Evolutionary conservation across 2,329 filamentous ascomycete species (phyloP).

Genomic region (Microdochium bolleyi): DNA sequence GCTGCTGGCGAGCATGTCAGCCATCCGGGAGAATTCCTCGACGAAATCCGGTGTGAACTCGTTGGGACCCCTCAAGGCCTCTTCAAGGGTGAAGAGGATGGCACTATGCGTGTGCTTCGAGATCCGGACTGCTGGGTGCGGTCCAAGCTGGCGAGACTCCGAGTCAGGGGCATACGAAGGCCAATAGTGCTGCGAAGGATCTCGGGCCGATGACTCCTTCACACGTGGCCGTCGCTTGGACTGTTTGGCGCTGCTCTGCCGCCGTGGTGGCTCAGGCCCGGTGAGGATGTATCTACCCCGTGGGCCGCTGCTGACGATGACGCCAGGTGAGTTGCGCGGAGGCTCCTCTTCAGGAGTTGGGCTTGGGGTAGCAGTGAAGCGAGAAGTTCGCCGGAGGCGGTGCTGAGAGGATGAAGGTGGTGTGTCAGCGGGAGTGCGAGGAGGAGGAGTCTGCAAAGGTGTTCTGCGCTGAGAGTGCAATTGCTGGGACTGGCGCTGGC

Average conservation of each 20-base stretch:
- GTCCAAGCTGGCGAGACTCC: constrained; percentile 23
- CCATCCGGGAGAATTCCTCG: constrained; percentile 90
- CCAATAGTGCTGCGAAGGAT: constrained; percentile 18
- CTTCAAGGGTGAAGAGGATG: constrained; percentile 87
- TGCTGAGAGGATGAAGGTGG: constrained; percentile 37
- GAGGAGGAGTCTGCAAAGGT: constrained; percentile 20
- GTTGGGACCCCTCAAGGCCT: constrained; percentile 75
- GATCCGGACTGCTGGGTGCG: constrained; percentile 51
- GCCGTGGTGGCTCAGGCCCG: constrained; percentile 5
- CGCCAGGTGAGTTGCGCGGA: constrained; percentile 1
- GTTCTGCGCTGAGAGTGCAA: constrained; percentile 11
- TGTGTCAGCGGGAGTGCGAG: constrained; percentile 21
- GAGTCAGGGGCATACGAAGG: constrained; percentile 17
- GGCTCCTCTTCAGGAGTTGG: constrained; percentile 22
- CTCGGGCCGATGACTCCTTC: too few relatives aligned
- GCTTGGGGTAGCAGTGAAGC: constrained; percentile 35
- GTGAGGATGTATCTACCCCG: constrained; percentile 26
- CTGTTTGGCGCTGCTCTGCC: background rate
- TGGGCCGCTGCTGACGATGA: constrained; percentile 40
- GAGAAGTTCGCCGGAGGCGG: constrained; percentile 43
- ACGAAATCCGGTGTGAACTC: constrained; percentile 75
- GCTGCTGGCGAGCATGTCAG: constrained; percentile 59
- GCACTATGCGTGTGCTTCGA: constrained; percentile 81
- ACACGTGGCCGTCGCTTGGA: constrained; percentile 5
- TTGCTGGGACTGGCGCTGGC: constrained; percentile 22